These are phyloP conservation scores for Hagleromyces aurorensis DNA, from an alignment of 805 yeast species.

Conservation along the genomic window DNA sequence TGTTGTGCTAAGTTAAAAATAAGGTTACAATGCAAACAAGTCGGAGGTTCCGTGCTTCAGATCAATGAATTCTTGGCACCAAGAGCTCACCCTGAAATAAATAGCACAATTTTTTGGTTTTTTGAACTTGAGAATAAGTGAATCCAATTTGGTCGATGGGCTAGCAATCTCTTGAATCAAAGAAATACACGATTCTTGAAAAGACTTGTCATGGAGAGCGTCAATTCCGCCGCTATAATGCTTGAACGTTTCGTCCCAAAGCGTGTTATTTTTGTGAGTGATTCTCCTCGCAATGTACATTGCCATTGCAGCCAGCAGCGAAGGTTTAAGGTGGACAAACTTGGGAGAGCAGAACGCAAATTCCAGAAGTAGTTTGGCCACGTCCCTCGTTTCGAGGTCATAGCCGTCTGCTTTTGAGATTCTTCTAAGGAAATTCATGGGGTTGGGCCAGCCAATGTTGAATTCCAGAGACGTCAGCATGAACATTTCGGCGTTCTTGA, in stretches of 20 bases:
- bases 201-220: slow-evolving; percentile 14
- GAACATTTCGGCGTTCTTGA: slow-evolving; percentile 73
- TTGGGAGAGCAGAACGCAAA: slow-evolving; percentile 66
- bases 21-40: slow-evolving; percentile 9
- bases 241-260: slow-evolving; percentile 21
- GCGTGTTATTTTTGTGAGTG: slow-evolving; percentile 16
- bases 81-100: slow-evolving; percentile 11
- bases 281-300: slow-evolving; percentile 76
- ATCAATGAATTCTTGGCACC: slow-evolving; percentile 13
- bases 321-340: slow-evolving; percentile 67
- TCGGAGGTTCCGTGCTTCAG: slow-evolving; percentile 7
- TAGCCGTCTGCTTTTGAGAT: slow-evolving; percentile 88
- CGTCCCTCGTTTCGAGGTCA: slow-evolving; percentile 72
- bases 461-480: slow-evolving; percentile 65
- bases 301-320: slow-evolving; percentile 78
- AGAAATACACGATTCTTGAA: slow-evolving; percentile 19
- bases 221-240: slow-evolving; percentile 26
- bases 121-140: slow-evolving; percentile 22
- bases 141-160: slow-evolving; percentile 25
- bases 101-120: slow-evolving; percentile 16
- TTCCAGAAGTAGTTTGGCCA: slow-evolving; percentile 80
- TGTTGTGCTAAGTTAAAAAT: slow-evolving; percentile 1
- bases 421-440: slow-evolving; percentile 81
- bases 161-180: slow-evolving; percentile 22
- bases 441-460: slow-evolving; percentile 78